A percentile compares a stretch with the other conserved stretches of the same genome.
phyloP scores from a whole-genome alignment of 148 eudicot species.

The Polygonum maritimum region DNA sequence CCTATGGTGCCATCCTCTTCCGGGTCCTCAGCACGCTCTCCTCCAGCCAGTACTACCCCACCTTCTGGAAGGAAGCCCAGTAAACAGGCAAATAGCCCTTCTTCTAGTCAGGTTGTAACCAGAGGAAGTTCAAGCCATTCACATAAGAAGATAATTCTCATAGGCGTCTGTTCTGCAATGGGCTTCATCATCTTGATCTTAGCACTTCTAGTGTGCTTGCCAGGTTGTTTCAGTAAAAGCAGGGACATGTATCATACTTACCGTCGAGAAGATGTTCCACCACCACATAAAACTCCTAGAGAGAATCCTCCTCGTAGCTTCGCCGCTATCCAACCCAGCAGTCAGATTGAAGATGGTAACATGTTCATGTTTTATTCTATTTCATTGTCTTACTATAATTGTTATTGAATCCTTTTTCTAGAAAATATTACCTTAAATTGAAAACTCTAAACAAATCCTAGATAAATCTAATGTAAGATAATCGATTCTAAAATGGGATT shows the following conservation, averaged over 20 bases:
- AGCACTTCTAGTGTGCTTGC: constrained; percentile 50
- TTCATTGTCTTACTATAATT: neutral
- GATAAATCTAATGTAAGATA: too few species aligned
- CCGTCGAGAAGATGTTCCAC: constrained; percentile 59
- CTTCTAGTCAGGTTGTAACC: constrained; percentile 44
- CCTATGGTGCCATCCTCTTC: constrained; percentile 15
- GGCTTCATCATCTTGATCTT: constrained; percentile 49
- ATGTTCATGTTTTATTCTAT: neutral
- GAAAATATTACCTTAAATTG: too few species aligned
- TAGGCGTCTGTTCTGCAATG: constrained; percentile 51
- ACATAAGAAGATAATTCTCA: constrained; percentile 51
- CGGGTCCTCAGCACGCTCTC: constrained; percentile 19
- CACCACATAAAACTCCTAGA: constrained; percentile 50
- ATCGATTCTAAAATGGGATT: too few species aligned
- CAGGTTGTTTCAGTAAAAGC: constrained; percentile 47
- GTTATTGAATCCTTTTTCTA: too few species aligned
- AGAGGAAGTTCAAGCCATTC: constrained; percentile 25
- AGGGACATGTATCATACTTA: constrained; percentile 31
- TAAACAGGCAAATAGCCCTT: constrained; percentile 46
- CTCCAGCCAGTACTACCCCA: constrained; percentile 12
- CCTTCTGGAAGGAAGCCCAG: constrained; percentile 37
- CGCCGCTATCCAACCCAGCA: constrained; percentile 21
- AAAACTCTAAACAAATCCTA: too few species aligned
- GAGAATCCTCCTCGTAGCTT: constrained; percentile 25
- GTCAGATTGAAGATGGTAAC: constrained; percentile 51